Evolutionary conservation across 2,329 filamentous ascomycete species (phyloP).

Genomic region (Pyricularia grisea): DNA sequence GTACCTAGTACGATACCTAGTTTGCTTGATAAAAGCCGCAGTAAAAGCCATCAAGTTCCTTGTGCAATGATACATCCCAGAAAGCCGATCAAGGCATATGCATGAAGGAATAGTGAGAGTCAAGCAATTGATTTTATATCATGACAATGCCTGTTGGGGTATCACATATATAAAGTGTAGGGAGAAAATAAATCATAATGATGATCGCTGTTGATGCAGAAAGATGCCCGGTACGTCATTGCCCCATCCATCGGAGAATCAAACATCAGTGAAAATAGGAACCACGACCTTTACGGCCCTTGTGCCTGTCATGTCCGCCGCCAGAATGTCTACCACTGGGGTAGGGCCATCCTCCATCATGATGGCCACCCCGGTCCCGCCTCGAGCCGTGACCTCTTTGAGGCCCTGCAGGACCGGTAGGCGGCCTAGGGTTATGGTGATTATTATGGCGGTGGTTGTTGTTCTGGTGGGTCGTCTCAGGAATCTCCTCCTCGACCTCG

Average conservation of each 20-base stretch:
- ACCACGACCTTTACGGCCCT: slow-evolving; percentile 1
- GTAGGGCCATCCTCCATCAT: background rate
- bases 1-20: no score
- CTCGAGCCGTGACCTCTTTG: slow-evolving; percentile 5
- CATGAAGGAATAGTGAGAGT: background rate
- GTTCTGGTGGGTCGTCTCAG: slow-evolving; percentile 17
- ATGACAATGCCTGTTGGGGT: background rate
- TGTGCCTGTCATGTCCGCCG: slow-evolving; percentile 4
- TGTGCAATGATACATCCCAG: background rate
- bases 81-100: background rate
- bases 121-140: background rate
- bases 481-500: slow-evolving; percentile 61
- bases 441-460: slow-evolving; percentile 8
- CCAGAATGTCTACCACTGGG: background rate
- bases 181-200: background rate
- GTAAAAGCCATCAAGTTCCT: background rate
- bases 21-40: background rate
- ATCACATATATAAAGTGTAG: background rate
- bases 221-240: background rate
- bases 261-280: background rate
- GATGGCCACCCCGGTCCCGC: slow-evolving; percentile 3
- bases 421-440: slow-evolving; percentile 6
- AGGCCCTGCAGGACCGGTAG: background rate
- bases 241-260: background rate
- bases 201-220: background rate